A percentile compares a stretch with the other conserved stretches of the same genome.
Conservation (phyloP, 148 eudicot genomes). For the Amaranthus palmeri region DNA sequence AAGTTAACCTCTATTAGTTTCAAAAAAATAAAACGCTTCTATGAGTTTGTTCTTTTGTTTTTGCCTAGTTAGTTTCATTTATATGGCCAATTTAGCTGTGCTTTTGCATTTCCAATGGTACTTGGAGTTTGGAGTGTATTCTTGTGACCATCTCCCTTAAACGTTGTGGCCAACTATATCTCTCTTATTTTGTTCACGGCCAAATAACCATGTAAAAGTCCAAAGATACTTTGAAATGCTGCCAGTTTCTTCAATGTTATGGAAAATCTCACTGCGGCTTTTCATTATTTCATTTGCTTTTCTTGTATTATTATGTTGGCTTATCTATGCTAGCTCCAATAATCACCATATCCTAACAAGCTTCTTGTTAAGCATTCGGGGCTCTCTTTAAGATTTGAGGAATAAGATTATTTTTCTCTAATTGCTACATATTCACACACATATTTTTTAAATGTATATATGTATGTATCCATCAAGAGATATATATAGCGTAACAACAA, state of each 20-base stretch:
- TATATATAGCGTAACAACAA: too few species aligned
- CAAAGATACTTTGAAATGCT: neutral
- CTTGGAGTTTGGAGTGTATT: neutral
- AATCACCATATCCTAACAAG: neutral
- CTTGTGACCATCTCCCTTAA: neutral
- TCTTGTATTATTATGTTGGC: neutral
- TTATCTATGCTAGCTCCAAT: neutral
- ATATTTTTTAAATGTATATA: too few species aligned
- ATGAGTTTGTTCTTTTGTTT: neutral
- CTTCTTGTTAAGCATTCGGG: neutral
- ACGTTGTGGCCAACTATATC: neutral
- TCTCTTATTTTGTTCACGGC: neutral
- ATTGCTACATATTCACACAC: too few species aligned
- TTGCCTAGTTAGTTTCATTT: constrained; percentile 4
- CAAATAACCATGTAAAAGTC: neutral
- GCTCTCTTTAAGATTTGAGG: neutral
- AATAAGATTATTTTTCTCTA: neutral
- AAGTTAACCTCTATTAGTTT: neutral
- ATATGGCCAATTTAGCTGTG: neutral
- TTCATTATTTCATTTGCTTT: neutral
- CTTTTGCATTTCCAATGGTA: neutral
- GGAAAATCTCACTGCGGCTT: neutral
- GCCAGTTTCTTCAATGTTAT: neutral
- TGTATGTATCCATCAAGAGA: too few species aligned
- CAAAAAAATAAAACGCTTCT: too few species aligned